Evolutionary conservation across 2,329 filamentous ascomycete species (phyloP).

Genomic region (Fusarium sp.): DNA sequence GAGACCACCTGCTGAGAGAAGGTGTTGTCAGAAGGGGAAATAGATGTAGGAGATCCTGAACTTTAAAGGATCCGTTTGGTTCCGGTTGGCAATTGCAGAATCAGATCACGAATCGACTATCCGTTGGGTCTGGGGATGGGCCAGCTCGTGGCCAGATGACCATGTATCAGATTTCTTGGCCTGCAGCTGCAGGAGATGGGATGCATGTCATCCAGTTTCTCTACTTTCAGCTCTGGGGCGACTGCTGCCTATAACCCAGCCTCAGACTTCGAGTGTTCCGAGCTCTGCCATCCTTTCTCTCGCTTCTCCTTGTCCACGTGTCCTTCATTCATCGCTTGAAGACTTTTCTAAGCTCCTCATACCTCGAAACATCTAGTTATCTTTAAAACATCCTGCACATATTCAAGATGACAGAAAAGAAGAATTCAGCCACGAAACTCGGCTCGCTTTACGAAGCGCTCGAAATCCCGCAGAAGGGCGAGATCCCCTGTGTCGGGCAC

Average conservation of each 20-base stretch:
- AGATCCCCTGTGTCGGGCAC: background rate
- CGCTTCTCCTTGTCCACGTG: background rate
- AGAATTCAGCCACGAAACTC: background rate
- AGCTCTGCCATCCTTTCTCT: background rate
- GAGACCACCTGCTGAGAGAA: background rate
- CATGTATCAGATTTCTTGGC: background rate
- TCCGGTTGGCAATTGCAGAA: background rate
- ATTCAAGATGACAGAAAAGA: background rate
- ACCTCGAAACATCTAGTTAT: background rate
- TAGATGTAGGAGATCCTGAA: background rate
- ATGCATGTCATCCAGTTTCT: background rate
- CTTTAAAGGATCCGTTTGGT: background rate
- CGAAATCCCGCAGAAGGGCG: background rate
- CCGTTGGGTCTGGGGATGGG: background rate
- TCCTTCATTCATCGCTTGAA: background rate
- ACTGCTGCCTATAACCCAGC: slow-evolving; percentile 3
- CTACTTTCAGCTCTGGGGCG: background rate
- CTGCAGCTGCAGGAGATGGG: slow-evolving; percentile 18
- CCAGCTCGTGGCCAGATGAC: background rate
- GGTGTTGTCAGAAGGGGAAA: background rate
- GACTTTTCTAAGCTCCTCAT: background rate
- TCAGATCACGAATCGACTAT: background rate
- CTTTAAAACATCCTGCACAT: background rate
- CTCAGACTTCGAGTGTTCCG: background rate
- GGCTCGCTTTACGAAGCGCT: slow-evolving; percentile 16